Evolutionary conservation across 257 asterid genomes (phyloP), one percentile per base, ranked within the genome.

Genomic region (Schizonepeta tenuifolia): DNA sequence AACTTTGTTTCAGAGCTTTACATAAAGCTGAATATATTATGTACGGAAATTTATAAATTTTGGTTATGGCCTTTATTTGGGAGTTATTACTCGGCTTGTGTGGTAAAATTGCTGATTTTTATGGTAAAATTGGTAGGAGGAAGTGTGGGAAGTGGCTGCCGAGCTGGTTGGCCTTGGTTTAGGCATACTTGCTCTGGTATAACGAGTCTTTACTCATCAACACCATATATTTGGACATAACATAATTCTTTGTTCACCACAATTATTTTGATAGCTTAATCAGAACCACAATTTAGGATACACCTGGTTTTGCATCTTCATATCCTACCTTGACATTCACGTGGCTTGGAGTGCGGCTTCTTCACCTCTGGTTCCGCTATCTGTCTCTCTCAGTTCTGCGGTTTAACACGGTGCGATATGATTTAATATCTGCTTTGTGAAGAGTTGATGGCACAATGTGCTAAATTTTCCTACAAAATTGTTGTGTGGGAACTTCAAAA

Each of bases 101-200:
- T 53, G 24, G 24, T 44, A 51, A 56, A 57, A 57, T 63, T 65
- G 56, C 79, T 75, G 74, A 73, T 41, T 61, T 73, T 70, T 79
- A 66, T 73, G 44, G 67, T 71, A 50, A 46, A 64, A 71, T 74
- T 77, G 62, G 71, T 89, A 94, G 99, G 99, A 94, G 77, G 97
- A 94, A 88, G 99, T 91, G 38, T 94, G 99, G 99, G 99, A 94
- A 88, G 99, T 94, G 41, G 84, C 93, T 76, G 99, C 99, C 0
- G 92, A 94, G 84, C 83, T 94, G 79, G 84, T 94, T 73, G 99
- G 99, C 67, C 99, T 94, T 75, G 87, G 83, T 78, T 78, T 94
- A 3, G 99, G 99, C 80, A 86, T 91, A 78, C 79, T 88, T 71
- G 89, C 86, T 75, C 88, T 94, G 91, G 99, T 94, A 81, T 62